Evolutionary conservation across 2,329 filamentous ascomycete species (phyloP), one percentile per base, ranked within the genome.

Genomic region (Periconia sp.): DNA sequence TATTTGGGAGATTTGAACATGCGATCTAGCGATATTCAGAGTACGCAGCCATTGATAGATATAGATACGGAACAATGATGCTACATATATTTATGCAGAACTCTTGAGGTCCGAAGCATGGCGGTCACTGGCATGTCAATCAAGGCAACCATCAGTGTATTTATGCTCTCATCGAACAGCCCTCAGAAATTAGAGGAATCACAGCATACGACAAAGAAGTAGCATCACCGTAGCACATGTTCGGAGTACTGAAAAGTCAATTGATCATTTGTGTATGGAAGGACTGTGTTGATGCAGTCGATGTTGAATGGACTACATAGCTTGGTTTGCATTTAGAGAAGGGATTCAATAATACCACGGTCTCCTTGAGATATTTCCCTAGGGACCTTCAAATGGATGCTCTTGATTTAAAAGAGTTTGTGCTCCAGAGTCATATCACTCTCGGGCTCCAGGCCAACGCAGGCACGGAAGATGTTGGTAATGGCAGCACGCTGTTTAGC

Each of bases 371-470:
- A 23, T 23, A 15, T n/a, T 41, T 15, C 23, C 13, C 18, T 27
- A 41, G 35, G 37, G 18, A 35, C 7, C 19, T 33, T 40, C 17
- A 19, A 14, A 51, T 23, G 43, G 6, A 41, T 7, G 19, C 18
- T 33, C 9, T 20, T n/a, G 8, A 23, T 41, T 53, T 70, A 73
- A 74, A 97, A 92, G 60, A 97, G 85, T 86, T 97, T 99, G 82
- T 97, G 93, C 84, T 99, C 94, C 49, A 97, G 85, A 41, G 92
- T 97, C 94, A 99, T 99, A 75, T 99, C 94, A 53, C 88, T 94
- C 84, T 99, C 94, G 15, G 94, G 94, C 83, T 97, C 91, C 56
- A 99, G 85, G 61, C 94, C 94, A 68, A 99, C 88, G 71, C 93
- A 97, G 61, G 94, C 94, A 70, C 93, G 92, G 87, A 99, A 96